Evolutionary conservation across 2,329 filamentous ascomycete species (phyloP), one percentile per base, ranked within the genome.

Genomic region (Aspergillus quadrilineatus): DNA sequence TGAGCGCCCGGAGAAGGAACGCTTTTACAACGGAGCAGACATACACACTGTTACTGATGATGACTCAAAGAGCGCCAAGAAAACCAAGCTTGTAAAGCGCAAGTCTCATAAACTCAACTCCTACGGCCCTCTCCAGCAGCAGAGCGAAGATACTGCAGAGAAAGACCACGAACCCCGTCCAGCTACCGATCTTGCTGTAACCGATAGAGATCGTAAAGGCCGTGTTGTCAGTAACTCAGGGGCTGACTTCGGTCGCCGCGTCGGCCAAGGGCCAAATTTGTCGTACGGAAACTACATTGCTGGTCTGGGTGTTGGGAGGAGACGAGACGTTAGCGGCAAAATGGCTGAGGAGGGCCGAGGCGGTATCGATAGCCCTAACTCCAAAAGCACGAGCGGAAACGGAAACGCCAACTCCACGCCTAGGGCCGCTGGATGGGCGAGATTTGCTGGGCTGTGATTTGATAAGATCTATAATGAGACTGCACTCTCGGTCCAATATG

Each of bases 281-380:
- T 75, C 72, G 0, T 77, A 77, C 48, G 73, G 74, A 17, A 75
- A 68, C 58, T 77, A 77, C 53, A 75, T 77, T 43, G 73, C 74
- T 2, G 72, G 71, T 1, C 59, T 77, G 4, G 76, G 77, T 1
- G 75, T 79, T 36, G 76, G 76, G n/a, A 67, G 77, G 53, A 67
- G 76, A 52, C 69, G 76, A 41, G 77, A 79, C 53, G 77, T 79
- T 15, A 79, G 76, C 55, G 77, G 77, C 2, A 79, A 79, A 54
- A 63, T 78, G 12, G 77, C 73, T 0, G 77, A 79, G 57, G 77
- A 79, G 67, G 77, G 77, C 4, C 68, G 77, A 26, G 67, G 72
- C 15, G 68, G 69, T 8, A 65, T 58, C 17, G 57, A 53, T n/a
- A 41, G 34, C 42, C 43, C 44, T 46, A 58, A 60, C 48, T 62